Base-by-base conservation (phyloP, 208 protist genomes). In the Leishmania turanica region DNA sequence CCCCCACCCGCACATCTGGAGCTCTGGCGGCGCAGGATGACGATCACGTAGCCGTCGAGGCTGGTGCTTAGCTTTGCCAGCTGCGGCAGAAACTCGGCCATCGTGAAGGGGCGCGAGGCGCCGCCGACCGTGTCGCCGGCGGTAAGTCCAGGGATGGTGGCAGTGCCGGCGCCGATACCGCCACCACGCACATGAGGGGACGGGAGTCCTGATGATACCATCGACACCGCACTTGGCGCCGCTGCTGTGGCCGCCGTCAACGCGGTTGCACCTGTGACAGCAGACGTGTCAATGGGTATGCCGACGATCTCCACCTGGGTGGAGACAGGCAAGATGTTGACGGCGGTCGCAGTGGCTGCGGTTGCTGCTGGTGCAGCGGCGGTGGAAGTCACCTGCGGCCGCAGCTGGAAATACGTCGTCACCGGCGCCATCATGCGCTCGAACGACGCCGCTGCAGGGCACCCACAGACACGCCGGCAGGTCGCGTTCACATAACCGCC, bases 31-130 rank as follows among this genome's bases (percentile, higher is more conserved):
- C 84, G 84, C 76, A 84, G 77, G 45, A 87, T 69, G 13, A 87
- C 56, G 34, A 87, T 37, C 5, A 87, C 42, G 77, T 84, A 87
- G 65, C 80, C 84, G 66, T 87, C 84, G n/a, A 84, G 13, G 54
- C 82, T 84, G 6, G 80, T 82, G 62, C 84, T 87, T 27, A 80
- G 64, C 68, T 80, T 81, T 62, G 80, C 54, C 62, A 87, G 77
- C 66, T 84, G 79, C 40, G 84, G 49, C 5, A 83, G 73, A 40
- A 87, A 70, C 40, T 83, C 84, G 11, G 58, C 0, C 45, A 87
- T 37, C 34, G 84, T 78, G 70, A 78, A 69, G 37, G 69, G 62
- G 24, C 75, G 76, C 6, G 69, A 49, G 27, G 40, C 66, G 1
- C 40, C 71, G 42, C 84, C 69, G 1, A 62, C 68, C 7, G 70